These are phyloP conservation scores for Penicillium canariense DNA, from an alignment of 495 filamentous ascomycete genomes.

Conservation along the genomic window DNA sequence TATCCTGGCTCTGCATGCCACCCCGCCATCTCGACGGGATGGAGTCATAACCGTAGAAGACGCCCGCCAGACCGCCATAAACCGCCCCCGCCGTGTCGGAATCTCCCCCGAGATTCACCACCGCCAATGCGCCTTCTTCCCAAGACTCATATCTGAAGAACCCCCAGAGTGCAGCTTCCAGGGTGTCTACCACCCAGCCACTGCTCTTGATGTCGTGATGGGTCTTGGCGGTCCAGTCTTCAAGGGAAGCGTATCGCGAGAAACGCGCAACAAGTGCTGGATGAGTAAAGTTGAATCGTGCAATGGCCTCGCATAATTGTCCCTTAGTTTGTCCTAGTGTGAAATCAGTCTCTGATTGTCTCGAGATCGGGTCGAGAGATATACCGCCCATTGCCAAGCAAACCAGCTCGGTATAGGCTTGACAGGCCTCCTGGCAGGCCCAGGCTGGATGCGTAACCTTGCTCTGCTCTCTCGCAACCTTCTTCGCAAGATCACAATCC, in stretches of 20 bases:
- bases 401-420: slow-evolving; percentile 36
- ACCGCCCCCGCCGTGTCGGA: slow-evolving; percentile 51
- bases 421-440: slow-evolving; percentile 41
- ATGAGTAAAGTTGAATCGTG: slow-evolving; percentile 22
- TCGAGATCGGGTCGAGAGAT: background rate
- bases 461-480: slow-evolving; percentile 28
- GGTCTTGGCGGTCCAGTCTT: slow-evolving; percentile 17
- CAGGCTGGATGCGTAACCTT: slow-evolving; percentile 40
- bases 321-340: slow-evolving; percentile 22
- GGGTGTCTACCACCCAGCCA: slow-evolving; percentile 47
- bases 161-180: slow-evolving; percentile 47
- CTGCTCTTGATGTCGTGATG: slow-evolving; percentile 29
- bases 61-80: slow-evolving; percentile 48
- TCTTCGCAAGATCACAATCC: slow-evolving; percentile 18
- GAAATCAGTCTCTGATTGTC: background rate
- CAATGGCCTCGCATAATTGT: slow-evolving; percentile 13
- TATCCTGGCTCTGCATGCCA: slow-evolving; percentile 25
- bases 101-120: slow-evolving; percentile 49
- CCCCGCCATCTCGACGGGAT: slow-evolving; percentile 36
- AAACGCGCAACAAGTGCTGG: slow-evolving; percentile 21
- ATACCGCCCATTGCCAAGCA: slow-evolving; percentile 24
- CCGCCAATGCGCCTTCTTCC: slow-evolving; percentile 40
- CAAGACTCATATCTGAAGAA: slow-evolving; percentile 43
- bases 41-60: slow-evolving; percentile 40
- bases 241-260: slow-evolving; percentile 12